These are phyloP conservation scores for Pseudogymnoascus sp. DNA, from an alignment of 2,329 filamentous ascomycete genomes.

Conservation along the genomic window DNA sequence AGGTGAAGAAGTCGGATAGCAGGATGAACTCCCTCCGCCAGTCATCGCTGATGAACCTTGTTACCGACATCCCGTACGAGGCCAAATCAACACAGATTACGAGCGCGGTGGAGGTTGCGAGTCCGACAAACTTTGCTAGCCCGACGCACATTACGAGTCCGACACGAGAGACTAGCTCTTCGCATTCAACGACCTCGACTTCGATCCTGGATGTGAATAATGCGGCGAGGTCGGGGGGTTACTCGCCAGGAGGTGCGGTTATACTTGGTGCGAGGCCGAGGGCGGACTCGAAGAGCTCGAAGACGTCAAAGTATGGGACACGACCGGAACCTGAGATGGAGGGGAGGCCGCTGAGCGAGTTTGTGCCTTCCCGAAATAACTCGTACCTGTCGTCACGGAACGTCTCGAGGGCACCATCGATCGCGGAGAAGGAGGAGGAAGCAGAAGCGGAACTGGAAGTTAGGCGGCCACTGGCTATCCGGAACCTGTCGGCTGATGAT, in stretches of 20 bases:
- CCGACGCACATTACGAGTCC: conserved; percentile 33
- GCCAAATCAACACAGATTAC: conserved; percentile 59
- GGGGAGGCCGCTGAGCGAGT: conserved; percentile 26
- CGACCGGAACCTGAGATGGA: conserved; percentile 28
- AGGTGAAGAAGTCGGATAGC: conserved; percentile 63
- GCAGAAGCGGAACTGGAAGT: conserved; percentile 16
- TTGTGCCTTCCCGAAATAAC: conserved; percentile 17
- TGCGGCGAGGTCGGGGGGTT: conserved; percentile 59
- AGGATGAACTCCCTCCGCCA: conserved; percentile 55
- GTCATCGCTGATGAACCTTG: conserved; percentile 61
- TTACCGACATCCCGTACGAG: conserved; percentile 56
- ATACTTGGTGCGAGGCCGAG: neutral
- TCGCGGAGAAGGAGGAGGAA: conserved; percentile 23
- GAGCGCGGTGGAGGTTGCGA: neutral
- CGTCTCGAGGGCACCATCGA: conserved; percentile 19
- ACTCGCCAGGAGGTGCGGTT: conserved; percentile 50
- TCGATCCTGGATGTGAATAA: conserved; percentile 66
- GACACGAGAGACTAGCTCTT: conserved; percentile 40
- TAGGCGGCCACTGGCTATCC: neutral
- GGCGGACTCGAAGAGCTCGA: conserved; percentile 31
- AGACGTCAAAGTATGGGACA: conserved; percentile 33
- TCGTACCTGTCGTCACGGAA: conserved; percentile 13
- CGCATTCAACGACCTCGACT: conserved; percentile 15
- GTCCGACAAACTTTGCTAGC: conserved; percentile 26
- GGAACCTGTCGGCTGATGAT: conserved; percentile 18